A percentile compares a stretch with the other conserved stretches of the same genome.
Evolutionary conservation across 2,329 filamentous ascomycete genomes (phyloP).

Genomic region (Fusarium sacchari): DNA sequence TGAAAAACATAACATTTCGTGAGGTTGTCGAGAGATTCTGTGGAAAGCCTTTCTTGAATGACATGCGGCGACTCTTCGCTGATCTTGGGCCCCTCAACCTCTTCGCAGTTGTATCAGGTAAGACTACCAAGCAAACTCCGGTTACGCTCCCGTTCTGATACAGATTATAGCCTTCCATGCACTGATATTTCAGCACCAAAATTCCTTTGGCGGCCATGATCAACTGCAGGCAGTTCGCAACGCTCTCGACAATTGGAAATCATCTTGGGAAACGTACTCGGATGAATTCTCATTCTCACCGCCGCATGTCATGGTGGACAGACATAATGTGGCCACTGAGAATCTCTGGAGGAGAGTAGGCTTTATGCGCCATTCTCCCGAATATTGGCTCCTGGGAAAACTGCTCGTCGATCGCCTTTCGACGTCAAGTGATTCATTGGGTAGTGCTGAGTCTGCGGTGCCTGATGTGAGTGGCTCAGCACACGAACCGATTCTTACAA

Average conservation of each 20-base stretch:
- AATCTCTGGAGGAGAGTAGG: neutral
- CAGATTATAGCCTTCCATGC: neutral
- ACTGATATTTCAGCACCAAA: neutral
- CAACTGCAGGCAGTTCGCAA: neutral
- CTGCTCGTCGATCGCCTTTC: neutral
- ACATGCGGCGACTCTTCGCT: neutral
- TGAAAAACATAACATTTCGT: neutral
- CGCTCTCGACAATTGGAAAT: neutral
- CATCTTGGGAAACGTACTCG: neutral
- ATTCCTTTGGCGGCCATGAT: neutral
- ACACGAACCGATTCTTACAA: neutral
- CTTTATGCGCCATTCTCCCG: neutral
- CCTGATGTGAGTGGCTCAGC: neutral
- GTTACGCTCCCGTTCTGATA: rapidly evolving
- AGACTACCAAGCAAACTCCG: rapidly evolving
- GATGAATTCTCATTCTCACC: neutral
- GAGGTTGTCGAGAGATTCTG: neutral
- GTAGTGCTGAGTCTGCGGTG: neutral
- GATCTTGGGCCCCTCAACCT: neutral
- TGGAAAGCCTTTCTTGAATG: neutral
- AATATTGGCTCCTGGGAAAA: constrained; percentile 1
- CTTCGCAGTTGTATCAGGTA: neutral
- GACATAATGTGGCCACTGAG: neutral
- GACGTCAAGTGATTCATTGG: neutral
- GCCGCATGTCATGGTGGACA: neutral